Conservation (phyloP, 352 stramenopile species). For the Phytophthora sojae region DNA sequence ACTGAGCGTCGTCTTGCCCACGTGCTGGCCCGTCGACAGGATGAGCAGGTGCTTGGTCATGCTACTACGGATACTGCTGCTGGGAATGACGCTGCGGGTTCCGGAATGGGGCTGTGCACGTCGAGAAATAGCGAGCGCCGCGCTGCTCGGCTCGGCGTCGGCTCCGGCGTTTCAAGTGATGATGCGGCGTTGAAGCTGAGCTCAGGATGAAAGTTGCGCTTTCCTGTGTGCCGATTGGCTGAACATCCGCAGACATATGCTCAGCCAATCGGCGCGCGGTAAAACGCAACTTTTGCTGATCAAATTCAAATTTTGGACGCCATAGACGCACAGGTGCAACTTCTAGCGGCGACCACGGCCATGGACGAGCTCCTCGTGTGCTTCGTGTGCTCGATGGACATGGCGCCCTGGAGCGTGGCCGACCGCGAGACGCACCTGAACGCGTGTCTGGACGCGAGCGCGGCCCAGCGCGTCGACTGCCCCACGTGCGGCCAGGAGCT, state of each 20-base stretch:
- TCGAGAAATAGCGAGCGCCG: background rate
- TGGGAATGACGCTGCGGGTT: background rate
- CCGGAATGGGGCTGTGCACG: background rate
- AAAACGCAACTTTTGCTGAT: conserved; percentile 4
- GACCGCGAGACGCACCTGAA: conserved; percentile 78
- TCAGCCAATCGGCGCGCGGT: background rate
- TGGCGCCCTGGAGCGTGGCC: conserved; percentile 56
- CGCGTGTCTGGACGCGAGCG: conserved; percentile 65
- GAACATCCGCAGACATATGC: background rate
- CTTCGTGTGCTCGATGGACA: conserved; percentile 68
- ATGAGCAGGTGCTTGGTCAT: conserved; percentile 87
- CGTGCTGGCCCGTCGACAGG: conserved; percentile 95
- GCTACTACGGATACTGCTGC: background rate
- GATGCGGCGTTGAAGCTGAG: conserved; percentile 18
- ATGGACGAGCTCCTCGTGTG: conserved; percentile 44
- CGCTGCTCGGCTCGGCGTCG: background rate
- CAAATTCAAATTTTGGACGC: background rate
- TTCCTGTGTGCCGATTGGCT: no score
- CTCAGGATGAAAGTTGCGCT: background rate
- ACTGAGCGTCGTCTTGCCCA: conserved; percentile 97
- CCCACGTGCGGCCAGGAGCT: conserved; percentile 66
- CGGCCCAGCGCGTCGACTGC: conserved; percentile 51
- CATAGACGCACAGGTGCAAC: no score
- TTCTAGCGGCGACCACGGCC: background rate
- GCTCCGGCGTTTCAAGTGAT: conserved; percentile 26